phyloP scores from a whole-genome alignment of 495 filamentous ascomycete species.

The Penicillium arizonense region DNA sequence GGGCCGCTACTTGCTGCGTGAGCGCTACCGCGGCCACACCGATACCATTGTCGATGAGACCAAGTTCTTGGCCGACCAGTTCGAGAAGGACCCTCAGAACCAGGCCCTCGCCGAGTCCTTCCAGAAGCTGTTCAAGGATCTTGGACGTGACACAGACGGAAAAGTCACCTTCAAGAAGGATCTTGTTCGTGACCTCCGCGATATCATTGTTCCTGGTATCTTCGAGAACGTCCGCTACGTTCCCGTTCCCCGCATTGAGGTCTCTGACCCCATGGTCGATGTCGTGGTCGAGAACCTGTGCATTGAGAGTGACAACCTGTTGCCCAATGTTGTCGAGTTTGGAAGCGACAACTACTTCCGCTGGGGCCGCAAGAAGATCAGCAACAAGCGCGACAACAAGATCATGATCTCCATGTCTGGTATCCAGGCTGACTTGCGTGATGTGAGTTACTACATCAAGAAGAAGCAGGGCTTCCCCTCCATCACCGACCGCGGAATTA shows the following conservation, averaged over 20 bases:
- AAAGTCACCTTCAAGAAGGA: conserved; percentile 90
- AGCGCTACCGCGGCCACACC: conserved; percentile 84
- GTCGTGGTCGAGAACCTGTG: conserved; percentile 91
- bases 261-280: conserved; percentile 81
- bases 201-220: conserved; percentile 80
- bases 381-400: conserved; percentile 79
- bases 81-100: conserved; percentile 84
- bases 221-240: conserved; percentile 91
- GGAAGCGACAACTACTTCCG: conserved; percentile 92
- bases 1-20: conserved; percentile 83
- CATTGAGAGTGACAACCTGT: conserved; percentile 94
- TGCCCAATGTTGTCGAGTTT: conserved; percentile 92
- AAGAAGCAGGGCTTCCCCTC: conserved; percentile 94
- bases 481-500: conserved; percentile 83
- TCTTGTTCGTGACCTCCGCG: conserved; percentile 80
- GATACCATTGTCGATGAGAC: conserved; percentile 85
- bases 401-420: conserved; percentile 79
- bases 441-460: conserved; percentile 94
- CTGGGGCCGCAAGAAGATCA: conserved; percentile 83
- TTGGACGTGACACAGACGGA: conserved; percentile 81
- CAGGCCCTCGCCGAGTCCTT: conserved; percentile 70
- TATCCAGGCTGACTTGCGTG: conserved; percentile 64
- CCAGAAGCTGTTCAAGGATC: conserved; percentile 82
- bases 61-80: conserved; percentile 86
- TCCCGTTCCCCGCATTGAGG: conserved; percentile 91